A percentile compares a stretch with the other conserved stretches of the same genome.
Conservation (phyloP, 768 basidiomycete species). For the Amanita fuliginea region DNA sequence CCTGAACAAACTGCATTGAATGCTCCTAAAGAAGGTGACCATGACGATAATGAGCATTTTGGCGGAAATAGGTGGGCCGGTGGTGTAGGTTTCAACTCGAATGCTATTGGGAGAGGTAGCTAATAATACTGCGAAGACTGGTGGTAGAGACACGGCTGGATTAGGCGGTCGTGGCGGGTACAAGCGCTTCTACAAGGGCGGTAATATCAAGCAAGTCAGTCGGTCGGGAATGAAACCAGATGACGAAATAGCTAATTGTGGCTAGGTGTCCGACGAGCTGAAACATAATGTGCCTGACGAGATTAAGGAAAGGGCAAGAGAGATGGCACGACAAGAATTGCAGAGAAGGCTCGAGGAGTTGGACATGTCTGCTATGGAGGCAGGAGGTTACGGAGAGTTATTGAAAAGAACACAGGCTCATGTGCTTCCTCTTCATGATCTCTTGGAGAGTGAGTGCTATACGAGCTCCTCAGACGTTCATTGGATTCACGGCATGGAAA, state of each 20-base stretch:
- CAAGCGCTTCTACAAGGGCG: constrained; percentile 52
- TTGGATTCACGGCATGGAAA: not conserved
- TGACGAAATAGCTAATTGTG: not conserved
- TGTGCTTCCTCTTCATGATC: constrained; percentile 45
- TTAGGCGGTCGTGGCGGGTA: constrained; percentile 59
- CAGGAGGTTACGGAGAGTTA: constrained; percentile 42
- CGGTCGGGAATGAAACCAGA: not conserved
- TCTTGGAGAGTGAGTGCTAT: constrained; percentile 48
- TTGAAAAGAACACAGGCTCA: constrained; percentile 47
- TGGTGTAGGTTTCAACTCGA: constrained; percentile 29
- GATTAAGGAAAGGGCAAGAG: constrained; percentile 49
- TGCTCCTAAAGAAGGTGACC: constrained; percentile 51
- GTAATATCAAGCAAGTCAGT: constrained; percentile 49
- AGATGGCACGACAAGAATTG: constrained; percentile 57
- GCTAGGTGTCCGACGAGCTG: constrained; percentile 36
- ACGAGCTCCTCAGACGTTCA: not conserved
- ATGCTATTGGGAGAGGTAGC: not conserved
- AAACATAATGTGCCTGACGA: constrained; percentile 52
- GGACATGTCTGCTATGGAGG: constrained; percentile 45
- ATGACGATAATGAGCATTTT: constrained; percentile 49
- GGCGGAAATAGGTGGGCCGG: constrained; percentile 61
- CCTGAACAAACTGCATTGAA: constrained; percentile 39
- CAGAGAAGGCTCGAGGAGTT: constrained; percentile 51
- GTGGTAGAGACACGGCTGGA: constrained; percentile 54
- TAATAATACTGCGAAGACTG: constrained; percentile 29